Conservation (phyloP, 225 moss, liverwort and hornwort species). For the Physcomitrium patens region DNA sequence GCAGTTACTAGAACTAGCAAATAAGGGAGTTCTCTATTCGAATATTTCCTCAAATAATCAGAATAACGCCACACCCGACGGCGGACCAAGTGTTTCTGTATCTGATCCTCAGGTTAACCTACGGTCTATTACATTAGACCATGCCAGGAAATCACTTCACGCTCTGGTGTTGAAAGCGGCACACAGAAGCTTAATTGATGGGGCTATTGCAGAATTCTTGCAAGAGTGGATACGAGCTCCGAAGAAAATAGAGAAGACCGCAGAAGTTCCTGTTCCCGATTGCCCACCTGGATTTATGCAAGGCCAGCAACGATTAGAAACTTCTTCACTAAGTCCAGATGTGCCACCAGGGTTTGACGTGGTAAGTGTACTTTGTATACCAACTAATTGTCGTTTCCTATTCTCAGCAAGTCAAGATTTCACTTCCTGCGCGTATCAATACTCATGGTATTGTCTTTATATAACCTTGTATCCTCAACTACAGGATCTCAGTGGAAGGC, state of each 20-base stretch:
- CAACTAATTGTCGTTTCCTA: not conserved
- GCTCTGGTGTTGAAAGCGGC: conserved; percentile 45
- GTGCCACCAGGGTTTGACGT: conserved; percentile 53
- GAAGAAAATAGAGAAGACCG: conserved; percentile 11
- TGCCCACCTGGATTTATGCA: conserved; percentile 21
- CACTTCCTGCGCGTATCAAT: conserved; percentile 13
- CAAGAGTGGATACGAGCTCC: conserved; percentile 45
- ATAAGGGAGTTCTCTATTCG: conserved; percentile 33
- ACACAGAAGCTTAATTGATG: conserved; percentile 45
- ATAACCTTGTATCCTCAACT: conserved; percentile 1
- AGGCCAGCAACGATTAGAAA: conserved; percentile 28
- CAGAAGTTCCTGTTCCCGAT: conserved; percentile 19
- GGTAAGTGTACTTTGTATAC: conserved; percentile 37
- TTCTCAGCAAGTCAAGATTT: conserved; percentile 8
- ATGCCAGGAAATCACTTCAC: conserved; percentile 40
- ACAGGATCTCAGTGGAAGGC: conserved; percentile 43
- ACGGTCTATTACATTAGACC: conserved; percentile 27
- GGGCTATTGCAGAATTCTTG: conserved; percentile 42
- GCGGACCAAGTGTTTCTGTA: conserved; percentile 13
- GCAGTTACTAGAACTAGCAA: conserved; percentile 46
- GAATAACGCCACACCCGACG: conserved; percentile 19
- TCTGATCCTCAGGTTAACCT: conserved; percentile 25
- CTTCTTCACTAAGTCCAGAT: conserved; percentile 35
- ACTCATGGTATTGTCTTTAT: conserved; percentile 10
- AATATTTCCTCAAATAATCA: conserved; percentile 16